Evolutionary conservation across 108 stramenopile genomes (phyloP).

Genomic region (Cyclostephanos invisitatus): DNA sequence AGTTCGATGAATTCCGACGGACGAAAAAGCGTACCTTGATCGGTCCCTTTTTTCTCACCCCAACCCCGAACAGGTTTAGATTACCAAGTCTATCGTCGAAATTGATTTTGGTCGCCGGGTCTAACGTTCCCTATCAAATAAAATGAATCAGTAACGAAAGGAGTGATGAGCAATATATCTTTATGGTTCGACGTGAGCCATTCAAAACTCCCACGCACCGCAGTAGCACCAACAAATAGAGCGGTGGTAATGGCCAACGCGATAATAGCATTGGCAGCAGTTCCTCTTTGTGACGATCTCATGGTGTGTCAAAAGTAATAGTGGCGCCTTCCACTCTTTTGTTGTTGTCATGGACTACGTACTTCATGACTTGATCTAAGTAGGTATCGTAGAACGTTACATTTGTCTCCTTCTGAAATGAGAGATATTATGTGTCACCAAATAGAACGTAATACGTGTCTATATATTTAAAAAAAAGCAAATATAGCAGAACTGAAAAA

Average conservation of each 20-base stretch:
- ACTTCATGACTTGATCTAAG: neutral
- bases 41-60: slow-evolving; percentile 80
- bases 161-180: neutral
- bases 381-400: too few species aligned
- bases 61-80: slow-evolving; percentile 67
- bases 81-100: slow-evolving; percentile 53
- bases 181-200: neutral
- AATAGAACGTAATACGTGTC: too few species aligned
- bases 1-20: slow-evolving; percentile 1
- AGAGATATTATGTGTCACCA: too few species aligned
- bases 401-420: too few species aligned
- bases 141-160: neutral
- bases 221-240: neutral
- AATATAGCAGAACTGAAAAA: neutral
- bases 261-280: slow-evolving; percentile 9
- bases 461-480: neutral
- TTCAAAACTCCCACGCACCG: neutral
- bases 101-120: slow-evolving; percentile 69
- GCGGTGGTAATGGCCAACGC: neutral
- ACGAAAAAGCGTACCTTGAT: slow-evolving; percentile 56
- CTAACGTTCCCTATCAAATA: slow-evolving; percentile 47
- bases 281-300: neutral
- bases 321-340: too few species aligned
- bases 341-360: too few species aligned
- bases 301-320: slow-evolving; percentile 3